Evolutionary conservation across 2,329 filamentous ascomycete species (phyloP).

Genomic region (Fusarium sp.): DNA sequence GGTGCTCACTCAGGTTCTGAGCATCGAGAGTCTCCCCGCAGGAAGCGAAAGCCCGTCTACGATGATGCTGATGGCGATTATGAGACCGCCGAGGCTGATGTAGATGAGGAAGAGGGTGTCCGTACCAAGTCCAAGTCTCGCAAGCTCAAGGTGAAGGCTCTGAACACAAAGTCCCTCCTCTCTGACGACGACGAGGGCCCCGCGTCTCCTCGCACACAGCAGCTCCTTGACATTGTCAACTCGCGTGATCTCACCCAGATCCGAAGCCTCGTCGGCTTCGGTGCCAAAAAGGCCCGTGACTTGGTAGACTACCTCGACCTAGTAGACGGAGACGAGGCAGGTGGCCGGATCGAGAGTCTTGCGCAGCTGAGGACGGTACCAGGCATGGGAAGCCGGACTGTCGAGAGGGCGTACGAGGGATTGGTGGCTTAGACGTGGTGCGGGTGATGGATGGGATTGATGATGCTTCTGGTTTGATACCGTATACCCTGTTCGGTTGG

Average conservation of each 20-base stretch:
- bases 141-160: constrained; percentile 46
- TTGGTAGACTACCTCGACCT: constrained; percentile 64
- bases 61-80: constrained; percentile 52
- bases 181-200: constrained; percentile 53
- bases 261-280: constrained; percentile 72
- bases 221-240: constrained; percentile 75
- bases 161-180: constrained; percentile 37
- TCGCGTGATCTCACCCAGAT: constrained; percentile 72
- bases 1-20: constrained; percentile 28
- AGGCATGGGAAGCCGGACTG: constrained; percentile 63
- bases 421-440: constrained; percentile 43
- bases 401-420: constrained; percentile 65
- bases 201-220: constrained; percentile 63
- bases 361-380: constrained; percentile 62
- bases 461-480: constrained; percentile 38
- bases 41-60: constrained; percentile 43
- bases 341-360: constrained; percentile 56
- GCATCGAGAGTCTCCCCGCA: constrained; percentile 41
- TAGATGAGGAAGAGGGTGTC: constrained; percentile 50
- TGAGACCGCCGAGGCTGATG: constrained; percentile 53
- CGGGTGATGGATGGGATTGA: constrained; percentile 7
- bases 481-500: constrained; percentile 37
- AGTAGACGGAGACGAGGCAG: constrained; percentile 50
- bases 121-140: constrained; percentile 44
- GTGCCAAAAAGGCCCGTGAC: constrained; percentile 72